Conservation (phyloP, 2,329 filamentous ascomycete genomes). For the Orbilia blumenaviensis region DNA sequence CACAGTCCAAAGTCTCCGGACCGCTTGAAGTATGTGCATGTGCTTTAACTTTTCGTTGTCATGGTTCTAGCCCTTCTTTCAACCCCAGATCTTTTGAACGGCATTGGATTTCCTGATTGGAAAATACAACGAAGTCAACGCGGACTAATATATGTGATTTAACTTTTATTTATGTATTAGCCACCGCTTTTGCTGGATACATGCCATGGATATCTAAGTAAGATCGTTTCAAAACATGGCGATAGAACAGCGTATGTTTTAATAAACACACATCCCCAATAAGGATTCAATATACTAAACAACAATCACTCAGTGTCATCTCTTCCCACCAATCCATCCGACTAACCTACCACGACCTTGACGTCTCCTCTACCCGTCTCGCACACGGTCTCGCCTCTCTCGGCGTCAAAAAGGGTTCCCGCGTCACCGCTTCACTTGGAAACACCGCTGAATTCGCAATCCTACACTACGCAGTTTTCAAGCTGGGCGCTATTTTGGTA, state of each 20-base stretch:
- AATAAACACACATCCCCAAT: neutral
- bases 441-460: constrained; percentile 85
- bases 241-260: constrained; percentile 46
- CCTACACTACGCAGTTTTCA: constrained; percentile 84
- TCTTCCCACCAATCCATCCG: constrained; percentile 70
- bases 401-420: constrained; percentile 81
- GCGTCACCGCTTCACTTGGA: constrained; percentile 85
- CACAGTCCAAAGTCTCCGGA: constrained; percentile 38
- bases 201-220: constrained; percentile 41
- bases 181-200: constrained; percentile 43
- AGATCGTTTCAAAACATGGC: constrained; percentile 41
- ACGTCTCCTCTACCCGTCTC: constrained; percentile 77
- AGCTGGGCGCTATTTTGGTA: constrained; percentile 92
- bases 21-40: constrained; percentile 35
- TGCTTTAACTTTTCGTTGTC: neutral
- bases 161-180: neutral
- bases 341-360: constrained; percentile 78
- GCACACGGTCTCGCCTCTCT: constrained; percentile 74
- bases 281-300: neutral
- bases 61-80: no score
- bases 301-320: constrained; percentile 64
- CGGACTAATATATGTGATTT: neutral
- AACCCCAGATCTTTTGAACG: no score
- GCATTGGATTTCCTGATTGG: neutral
- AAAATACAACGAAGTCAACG: constrained; percentile 9